phyloP scores from a whole-genome alignment of 129 eudicot genomes.

The Lonicera japonica region DNA sequence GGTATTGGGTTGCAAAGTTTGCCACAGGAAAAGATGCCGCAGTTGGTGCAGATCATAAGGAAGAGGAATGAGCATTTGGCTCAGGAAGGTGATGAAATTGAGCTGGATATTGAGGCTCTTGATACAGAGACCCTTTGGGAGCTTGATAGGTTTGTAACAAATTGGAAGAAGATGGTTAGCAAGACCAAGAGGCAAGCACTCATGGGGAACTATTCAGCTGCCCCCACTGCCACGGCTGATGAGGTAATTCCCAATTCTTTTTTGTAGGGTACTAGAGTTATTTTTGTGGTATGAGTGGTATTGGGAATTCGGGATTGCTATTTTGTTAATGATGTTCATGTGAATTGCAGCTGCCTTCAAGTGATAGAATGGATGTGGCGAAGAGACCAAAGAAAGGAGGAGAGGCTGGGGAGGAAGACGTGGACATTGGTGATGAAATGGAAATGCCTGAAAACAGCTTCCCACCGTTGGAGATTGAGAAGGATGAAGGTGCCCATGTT shows the following conservation, averaged over 20 bases:
- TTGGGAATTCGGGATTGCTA: neutral
- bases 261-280: neutral
- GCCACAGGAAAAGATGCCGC: constrained; percentile 93
- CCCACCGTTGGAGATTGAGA: constrained; percentile 87
- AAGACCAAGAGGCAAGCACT: constrained; percentile 76
- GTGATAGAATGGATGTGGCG: constrained; percentile 40
- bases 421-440: constrained; percentile 90
- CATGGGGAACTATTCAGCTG: constrained; percentile 30
- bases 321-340: constrained; percentile 1
- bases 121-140: constrained; percentile 91
- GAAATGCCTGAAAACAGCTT: constrained; percentile 75
- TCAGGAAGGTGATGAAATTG: constrained; percentile 92
- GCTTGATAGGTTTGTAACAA: constrained; percentile 83
- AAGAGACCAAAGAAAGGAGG: constrained; percentile 53
- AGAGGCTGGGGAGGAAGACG: constrained; percentile 72
- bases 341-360: constrained; percentile 28
- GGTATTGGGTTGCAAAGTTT: constrained; percentile 73
- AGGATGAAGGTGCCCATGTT: constrained; percentile 47
- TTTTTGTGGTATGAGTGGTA: neutral
- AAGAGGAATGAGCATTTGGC: constrained; percentile 71
- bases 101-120: constrained; percentile 86
- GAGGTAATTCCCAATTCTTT: constrained; percentile 29
- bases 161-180: constrained; percentile 85
- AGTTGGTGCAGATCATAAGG: constrained; percentile 70
- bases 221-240: constrained; percentile 27